Evolutionary conservation across 768 basidiomycete species (phyloP).

Genomic region (Tremella fuciformis): DNA sequence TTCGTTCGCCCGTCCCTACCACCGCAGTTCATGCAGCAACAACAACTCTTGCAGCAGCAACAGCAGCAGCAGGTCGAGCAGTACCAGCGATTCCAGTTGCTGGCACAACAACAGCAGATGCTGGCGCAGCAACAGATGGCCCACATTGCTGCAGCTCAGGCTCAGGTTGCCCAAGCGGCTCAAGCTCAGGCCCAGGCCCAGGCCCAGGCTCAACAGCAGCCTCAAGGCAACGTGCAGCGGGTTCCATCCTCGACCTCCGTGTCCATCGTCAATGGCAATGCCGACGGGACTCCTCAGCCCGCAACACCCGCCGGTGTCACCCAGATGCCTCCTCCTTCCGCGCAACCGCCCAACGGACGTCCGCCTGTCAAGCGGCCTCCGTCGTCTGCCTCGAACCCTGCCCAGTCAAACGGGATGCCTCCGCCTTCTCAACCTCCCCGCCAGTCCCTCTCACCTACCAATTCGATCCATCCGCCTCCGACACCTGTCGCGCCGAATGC

Average conservation of each 20-base stretch:
- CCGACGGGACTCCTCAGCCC: background rate
- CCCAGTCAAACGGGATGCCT: conserved; percentile 1
- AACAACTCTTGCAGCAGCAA: conserved; percentile 29
- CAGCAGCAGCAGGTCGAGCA: conserved; percentile 32
- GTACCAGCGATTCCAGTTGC: conserved; percentile 35
- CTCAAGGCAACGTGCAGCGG: background rate
- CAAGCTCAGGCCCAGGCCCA: conserved; percentile 16
- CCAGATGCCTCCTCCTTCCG: too few relatives aligned
- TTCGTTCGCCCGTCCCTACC: conserved; percentile 35
- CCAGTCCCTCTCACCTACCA: background rate
- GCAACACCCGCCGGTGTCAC: too few relatives aligned
- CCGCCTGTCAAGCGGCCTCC: background rate
- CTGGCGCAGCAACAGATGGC: conserved; percentile 27
- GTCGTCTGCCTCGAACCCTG: conserved; percentile 4
- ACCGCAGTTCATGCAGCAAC: conserved; percentile 29
- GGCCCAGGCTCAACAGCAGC: conserved; percentile 4
- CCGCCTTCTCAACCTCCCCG: background rate
- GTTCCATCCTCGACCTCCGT: conserved; percentile 5
- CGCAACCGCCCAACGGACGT: background rate
- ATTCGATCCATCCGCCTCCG: conserved; percentile 1
- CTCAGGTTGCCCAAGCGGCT: background rate
- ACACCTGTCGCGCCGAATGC: background rate
- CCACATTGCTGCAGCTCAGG: background rate
- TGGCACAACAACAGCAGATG: conserved; percentile 13
- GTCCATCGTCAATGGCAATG: conserved; percentile 7